These are phyloP conservation scores for Colletotrichum sp. DNA, from an alignment of 2,329 filamentous ascomycete species.

Conservation along the genomic window DNA sequence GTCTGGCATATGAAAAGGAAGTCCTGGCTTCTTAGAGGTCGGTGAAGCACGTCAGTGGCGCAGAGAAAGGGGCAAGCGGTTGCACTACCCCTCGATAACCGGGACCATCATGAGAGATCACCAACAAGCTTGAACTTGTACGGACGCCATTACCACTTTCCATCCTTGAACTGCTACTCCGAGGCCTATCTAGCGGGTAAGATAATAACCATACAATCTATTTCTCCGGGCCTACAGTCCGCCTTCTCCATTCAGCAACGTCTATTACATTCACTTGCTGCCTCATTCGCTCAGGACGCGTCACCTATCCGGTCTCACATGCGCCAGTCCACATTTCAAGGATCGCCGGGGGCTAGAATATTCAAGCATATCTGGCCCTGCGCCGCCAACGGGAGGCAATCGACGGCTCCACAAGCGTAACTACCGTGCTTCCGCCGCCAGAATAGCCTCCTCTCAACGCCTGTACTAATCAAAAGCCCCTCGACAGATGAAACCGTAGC, in stretches of 20 bases:
- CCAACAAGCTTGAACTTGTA: background rate
- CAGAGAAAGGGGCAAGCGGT: background rate
- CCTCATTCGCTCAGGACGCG: constrained; percentile 10
- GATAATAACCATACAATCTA: background rate
- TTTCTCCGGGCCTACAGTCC: background rate
- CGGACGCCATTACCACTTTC: constrained; percentile 10
- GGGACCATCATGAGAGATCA: background rate
- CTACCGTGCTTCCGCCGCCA: background rate
- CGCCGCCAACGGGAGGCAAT: background rate
- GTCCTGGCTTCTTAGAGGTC: background rate
- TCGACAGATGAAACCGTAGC: background rate
- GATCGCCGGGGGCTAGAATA: background rate
- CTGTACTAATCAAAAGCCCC: background rate
- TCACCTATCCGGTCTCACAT: background rate
- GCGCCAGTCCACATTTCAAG: background rate
- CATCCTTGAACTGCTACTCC: background rate
- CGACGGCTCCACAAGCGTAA: background rate
- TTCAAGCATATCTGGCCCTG: constrained; percentile 7
- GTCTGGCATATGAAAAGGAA: background rate
- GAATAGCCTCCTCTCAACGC: background rate
- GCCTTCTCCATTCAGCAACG: background rate
- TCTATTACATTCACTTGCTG: background rate
- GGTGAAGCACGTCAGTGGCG: background rate
- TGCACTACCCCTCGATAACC: background rate
- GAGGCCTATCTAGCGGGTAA: background rate